Conservation (phyloP, 23 red algal genomes). For the Rhodosorus marinus region DNA sequence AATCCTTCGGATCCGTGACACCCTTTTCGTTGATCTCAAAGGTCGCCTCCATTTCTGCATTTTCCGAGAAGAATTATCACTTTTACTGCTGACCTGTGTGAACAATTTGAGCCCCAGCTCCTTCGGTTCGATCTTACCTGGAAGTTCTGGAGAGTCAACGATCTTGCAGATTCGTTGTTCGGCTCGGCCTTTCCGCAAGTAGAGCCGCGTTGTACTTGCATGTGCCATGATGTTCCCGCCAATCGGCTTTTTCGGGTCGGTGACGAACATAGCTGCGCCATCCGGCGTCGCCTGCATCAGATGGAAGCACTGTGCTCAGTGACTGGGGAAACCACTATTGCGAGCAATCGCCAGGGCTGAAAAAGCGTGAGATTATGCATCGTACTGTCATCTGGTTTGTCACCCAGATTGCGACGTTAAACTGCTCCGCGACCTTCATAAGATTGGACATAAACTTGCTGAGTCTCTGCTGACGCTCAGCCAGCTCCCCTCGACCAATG, state of each 20-base stretch:
- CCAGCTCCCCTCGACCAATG: constrained; percentile 71
- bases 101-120: too few species aligned
- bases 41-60: constrained; percentile 70
- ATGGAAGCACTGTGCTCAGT: too few species aligned
- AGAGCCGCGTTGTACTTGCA: constrained; percentile 70
- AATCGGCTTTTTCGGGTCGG: constrained; percentile 22
- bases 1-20: constrained; percentile 61
- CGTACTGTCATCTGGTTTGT: constrained; percentile 68
- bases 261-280: constrained; percentile 17
- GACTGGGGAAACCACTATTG: too few species aligned
- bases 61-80: too few species aligned
- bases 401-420: constrained; percentile 81
- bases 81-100: too few species aligned
- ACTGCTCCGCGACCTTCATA: constrained; percentile 82
- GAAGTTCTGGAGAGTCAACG: constrained; percentile 58
- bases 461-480: constrained; percentile 71
- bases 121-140: too few species aligned
- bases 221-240: constrained; percentile 90
- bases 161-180: constrained; percentile 95
- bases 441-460: constrained; percentile 76
- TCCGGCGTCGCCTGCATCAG: constrained; percentile 24
- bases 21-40: constrained; percentile 73
- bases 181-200: constrained; percentile 74
- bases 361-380: neutral
- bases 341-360: too few species aligned